These are phyloP conservation scores for Pestalotiopsis sp. DNA, from an alignment of 2,329 filamentous ascomycete species.

Conservation along the genomic window DNA sequence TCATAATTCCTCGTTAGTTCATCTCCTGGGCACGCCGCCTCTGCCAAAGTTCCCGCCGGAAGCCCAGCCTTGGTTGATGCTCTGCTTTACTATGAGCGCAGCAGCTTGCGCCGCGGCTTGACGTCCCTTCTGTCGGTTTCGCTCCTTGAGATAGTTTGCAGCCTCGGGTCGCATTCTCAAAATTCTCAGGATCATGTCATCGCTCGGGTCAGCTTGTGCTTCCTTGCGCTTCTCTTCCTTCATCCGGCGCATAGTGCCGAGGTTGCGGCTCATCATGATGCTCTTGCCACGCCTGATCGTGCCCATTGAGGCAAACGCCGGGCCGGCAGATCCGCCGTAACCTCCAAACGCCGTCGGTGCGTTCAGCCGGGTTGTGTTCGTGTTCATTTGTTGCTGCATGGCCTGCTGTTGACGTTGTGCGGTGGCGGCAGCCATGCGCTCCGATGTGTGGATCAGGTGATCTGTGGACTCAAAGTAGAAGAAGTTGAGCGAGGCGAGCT, in stretches of 20 bases:
- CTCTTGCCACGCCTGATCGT: conserved; percentile 71
- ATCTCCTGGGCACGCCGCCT: conserved; percentile 50
- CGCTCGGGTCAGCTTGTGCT: conserved; percentile 92
- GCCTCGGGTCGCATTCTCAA: conserved; percentile 94
- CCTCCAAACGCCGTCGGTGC: conserved; percentile 58
- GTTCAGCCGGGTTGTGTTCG: conserved; percentile 66
- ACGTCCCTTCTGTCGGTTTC: conserved; percentile 91
- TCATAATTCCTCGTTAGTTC: conserved; percentile 21
- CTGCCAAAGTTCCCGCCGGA: conserved; percentile 43
- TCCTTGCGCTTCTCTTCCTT: conserved; percentile 97
- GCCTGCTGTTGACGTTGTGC: conserved; percentile 76
- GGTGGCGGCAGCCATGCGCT: conserved; percentile 90
- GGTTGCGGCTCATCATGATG: conserved; percentile 91
- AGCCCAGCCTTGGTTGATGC: conserved; percentile 65
- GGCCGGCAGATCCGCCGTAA: conserved; percentile 48
- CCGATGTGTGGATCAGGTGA: conserved; percentile 90
- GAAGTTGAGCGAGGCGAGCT: conserved; percentile 94
- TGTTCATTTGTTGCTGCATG: conserved; percentile 47
- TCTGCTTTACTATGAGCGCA: conserved; percentile 93
- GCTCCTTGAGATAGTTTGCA: conserved; percentile 81
- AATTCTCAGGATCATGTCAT: conserved; percentile 97
- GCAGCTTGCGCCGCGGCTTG: conserved; percentile 88
- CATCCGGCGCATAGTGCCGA: conserved; percentile 93
- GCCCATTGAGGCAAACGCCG: conserved; percentile 66
- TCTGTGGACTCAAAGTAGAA: conserved; percentile 97